Evolutionary conservation across 169 alveolate species (phyloP).

Genomic region (Perkinsus chesapeaki): DNA sequence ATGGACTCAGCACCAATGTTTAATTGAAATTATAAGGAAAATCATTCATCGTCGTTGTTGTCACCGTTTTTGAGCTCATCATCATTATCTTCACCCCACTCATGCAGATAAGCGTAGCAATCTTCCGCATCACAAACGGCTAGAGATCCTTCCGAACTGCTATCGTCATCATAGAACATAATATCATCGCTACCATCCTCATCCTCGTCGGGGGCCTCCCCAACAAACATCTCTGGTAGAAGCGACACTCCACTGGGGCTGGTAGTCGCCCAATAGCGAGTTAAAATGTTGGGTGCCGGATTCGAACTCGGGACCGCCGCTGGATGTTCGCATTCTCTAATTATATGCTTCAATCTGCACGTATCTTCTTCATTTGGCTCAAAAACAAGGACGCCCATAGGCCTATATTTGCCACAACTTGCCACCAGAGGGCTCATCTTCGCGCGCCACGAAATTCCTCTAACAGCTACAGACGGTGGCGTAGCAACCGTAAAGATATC

Average conservation of each 20-base stretch:
- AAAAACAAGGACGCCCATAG: background rate
- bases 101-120: background rate
- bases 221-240: background rate
- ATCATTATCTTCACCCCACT: background rate
- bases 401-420: background rate
- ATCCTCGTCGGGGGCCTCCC: background rate
- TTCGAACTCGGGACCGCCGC: slow-evolving; percentile 2
- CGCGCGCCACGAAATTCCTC: background rate
- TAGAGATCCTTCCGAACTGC: background rate
- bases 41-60: background rate
- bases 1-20: background rate
- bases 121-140: background rate
- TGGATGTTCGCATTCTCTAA: background rate
- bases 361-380: background rate
- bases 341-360: background rate
- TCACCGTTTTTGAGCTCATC: background rate
- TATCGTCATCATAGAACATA: background rate
- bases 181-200: background rate
- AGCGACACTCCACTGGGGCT: background rate
- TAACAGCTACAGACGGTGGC: background rate
- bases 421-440: background rate
- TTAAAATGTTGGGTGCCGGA: background rate
- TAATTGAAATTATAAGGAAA: background rate
- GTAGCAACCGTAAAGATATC: background rate
- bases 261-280: background rate